These are phyloP conservation scores for Dysphania ambrosioides DNA, from an alignment of 148 eudicot species.

Conservation along the genomic window DNA sequence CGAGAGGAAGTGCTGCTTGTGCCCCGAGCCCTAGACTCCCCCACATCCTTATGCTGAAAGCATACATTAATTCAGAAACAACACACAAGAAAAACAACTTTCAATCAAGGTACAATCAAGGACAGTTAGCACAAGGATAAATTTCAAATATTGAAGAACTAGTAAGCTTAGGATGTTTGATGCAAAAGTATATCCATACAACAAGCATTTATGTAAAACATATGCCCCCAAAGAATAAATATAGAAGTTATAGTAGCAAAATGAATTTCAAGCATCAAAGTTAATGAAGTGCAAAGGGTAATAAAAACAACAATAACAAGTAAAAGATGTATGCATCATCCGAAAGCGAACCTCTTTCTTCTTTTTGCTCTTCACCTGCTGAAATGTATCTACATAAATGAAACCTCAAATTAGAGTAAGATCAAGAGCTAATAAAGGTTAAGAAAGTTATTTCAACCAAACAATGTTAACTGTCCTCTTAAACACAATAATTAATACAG, in stretches of 20 bases:
- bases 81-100: slow-evolving; percentile 10
- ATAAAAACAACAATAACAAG: neutral
- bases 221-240: neutral
- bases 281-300: neutral
- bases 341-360: slow-evolving; percentile 84
- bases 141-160: neutral
- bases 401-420: slow-evolving; percentile 39
- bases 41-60: slow-evolving; percentile 61
- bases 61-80: neutral
- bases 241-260: neutral
- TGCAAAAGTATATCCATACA: neutral
- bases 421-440: slow-evolving; percentile 6
- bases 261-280: neutral
- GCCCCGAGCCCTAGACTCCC: slow-evolving; percentile 74
- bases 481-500: neutral
- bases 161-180: neutral
- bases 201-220: neutral
- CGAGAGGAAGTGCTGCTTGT: slow-evolving; percentile 49
- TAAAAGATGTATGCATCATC: slow-evolving; percentile 10
- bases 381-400: slow-evolving; percentile 75
- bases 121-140: neutral
- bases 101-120: neutral
- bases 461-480: slow-evolving; percentile 1
- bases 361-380: slow-evolving; percentile 99
- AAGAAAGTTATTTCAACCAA: neutral